These are phyloP conservation scores for Aspergillus brunneoviolaceus DNA, from an alignment of 2,329 filamentous ascomycete genomes.

Conservation along the genomic window DNA sequence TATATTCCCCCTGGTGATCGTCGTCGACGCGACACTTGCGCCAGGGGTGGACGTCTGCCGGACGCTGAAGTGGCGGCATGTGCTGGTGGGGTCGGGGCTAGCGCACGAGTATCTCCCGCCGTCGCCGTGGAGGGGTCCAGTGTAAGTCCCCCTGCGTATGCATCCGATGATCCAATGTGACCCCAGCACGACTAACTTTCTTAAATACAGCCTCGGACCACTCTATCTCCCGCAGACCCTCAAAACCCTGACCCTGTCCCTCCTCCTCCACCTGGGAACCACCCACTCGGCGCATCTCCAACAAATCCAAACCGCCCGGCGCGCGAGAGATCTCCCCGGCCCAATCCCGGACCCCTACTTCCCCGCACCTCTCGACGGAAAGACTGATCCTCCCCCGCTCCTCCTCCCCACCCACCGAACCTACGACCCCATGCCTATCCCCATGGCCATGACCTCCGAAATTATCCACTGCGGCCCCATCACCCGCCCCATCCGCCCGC, in stretches of 20 bases:
- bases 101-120: conserved; percentile 43
- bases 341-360: no score
- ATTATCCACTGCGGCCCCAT: conserved; percentile 48
- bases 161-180: no score
- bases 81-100: conserved; percentile 45
- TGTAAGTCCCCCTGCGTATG: conserved; percentile 4
- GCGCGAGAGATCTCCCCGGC: no score
- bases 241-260: background rate
- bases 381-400: conserved; percentile 11
- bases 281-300: no score
- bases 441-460: no score
- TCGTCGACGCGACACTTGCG: conserved; percentile 42
- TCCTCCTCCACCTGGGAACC: no score
- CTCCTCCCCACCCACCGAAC: conserved; percentile 21
- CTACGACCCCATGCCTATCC: conserved; percentile 29
- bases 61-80: conserved; percentile 30
- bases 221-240: conserved; percentile 32
- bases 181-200: no score
- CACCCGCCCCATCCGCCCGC: conserved; percentile 28
- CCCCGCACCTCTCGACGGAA: background rate
- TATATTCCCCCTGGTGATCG: conserved; percentile 34
- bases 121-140: conserved; percentile 27
- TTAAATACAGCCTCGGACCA: conserved; percentile 29
- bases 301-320: no score
- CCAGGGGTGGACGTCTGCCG: conserved; percentile 44